These are phyloP conservation scores for Bertia moriformis DNA, from an alignment of 2,329 filamentous ascomycete species.

Conservation along the genomic window DNA sequence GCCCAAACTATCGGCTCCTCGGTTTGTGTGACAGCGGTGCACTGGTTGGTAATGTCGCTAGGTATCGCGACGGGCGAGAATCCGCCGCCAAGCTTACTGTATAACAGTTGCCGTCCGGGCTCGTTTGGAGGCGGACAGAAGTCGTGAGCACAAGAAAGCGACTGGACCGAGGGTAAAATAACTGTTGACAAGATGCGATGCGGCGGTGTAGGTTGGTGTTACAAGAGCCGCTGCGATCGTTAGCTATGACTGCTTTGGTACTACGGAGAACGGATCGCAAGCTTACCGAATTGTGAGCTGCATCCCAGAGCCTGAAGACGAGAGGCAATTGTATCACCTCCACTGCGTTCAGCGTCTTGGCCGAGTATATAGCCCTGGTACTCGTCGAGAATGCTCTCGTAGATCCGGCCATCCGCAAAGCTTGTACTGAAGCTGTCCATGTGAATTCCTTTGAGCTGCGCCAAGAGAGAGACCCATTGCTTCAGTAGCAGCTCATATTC, in stretches of 20 bases:
- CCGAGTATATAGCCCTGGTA: conserved; percentile 33
- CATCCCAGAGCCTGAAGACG: background rate
- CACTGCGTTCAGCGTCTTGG: conserved; percentile 8
- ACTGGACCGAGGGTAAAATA: conserved; percentile 38
- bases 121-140: conserved; percentile 30
- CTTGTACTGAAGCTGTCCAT: conserved; percentile 40
- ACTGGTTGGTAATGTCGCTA: background rate
- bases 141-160: conserved; percentile 38
- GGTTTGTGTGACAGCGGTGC: background rate
- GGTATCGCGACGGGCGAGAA: background rate
- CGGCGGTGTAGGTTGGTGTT: background rate
- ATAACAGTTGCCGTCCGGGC: background rate
- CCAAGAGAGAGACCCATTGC: conserved; percentile 35
- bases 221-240: background rate
- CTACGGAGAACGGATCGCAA: too few relatives aligned
- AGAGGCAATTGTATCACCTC: background rate
- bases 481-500: conserved; percentile 20
- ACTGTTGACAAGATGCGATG: conserved; percentile 26
- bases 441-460: conserved; percentile 22
- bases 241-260: background rate
- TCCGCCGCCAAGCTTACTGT: background rate
- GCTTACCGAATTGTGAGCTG: background rate
- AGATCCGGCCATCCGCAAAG: conserved; percentile 34
- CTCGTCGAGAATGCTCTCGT: conserved; percentile 36
- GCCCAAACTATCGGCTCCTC: background rate